Evolutionary conservation across 768 basidiomycete species (phyloP).

Genomic region (Pleurotus ostreatus): DNA sequence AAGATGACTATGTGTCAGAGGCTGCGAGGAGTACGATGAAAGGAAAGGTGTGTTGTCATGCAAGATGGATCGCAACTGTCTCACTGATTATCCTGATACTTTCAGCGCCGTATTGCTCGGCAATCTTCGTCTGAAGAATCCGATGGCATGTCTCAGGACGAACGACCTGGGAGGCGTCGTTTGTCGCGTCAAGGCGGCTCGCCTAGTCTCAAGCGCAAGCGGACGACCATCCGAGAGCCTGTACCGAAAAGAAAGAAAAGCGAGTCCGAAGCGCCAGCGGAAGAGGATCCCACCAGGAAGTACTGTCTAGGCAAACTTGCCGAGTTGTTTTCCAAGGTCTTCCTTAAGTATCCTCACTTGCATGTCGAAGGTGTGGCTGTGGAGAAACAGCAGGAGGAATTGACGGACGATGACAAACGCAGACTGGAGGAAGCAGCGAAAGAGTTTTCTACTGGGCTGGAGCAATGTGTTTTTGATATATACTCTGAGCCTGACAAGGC

Average conservation of each 20-base stretch:
- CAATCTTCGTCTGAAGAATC: slow-evolving; percentile 30
- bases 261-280: slow-evolving; percentile 29
- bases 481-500: slow-evolving; percentile 76
- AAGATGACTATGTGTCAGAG: slow-evolving; percentile 61
- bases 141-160: slow-evolving; percentile 11
- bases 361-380: slow-evolving; percentile 26
- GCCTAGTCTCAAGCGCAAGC: slow-evolving; percentile 50
- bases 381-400: slow-evolving; percentile 46
- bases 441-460: slow-evolving; percentile 66
- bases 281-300: slow-evolving; percentile 72
- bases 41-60: slow-evolving; percentile 21
- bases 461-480: slow-evolving; percentile 70
- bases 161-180: slow-evolving; percentile 15
- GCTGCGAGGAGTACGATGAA: slow-evolving; percentile 35
- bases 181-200: not conserved
- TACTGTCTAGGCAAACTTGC: slow-evolving; percentile 78
- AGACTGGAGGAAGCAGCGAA: slow-evolving; percentile 53
- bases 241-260: slow-evolving; percentile 49
- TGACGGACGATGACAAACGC: slow-evolving; percentile 58
- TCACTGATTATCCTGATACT: not conserved
- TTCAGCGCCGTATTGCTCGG: slow-evolving; percentile 41
- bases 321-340: slow-evolving; percentile 68
- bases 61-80: not conserved
- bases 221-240: slow-evolving; percentile 29
- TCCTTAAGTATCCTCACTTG: slow-evolving; percentile 63